A percentile compares a stretch with the other conserved stretches of the same genome.
Conservation (phyloP, 257 asterid genomes). For the Rauvolfia tetraphylla region DNA sequence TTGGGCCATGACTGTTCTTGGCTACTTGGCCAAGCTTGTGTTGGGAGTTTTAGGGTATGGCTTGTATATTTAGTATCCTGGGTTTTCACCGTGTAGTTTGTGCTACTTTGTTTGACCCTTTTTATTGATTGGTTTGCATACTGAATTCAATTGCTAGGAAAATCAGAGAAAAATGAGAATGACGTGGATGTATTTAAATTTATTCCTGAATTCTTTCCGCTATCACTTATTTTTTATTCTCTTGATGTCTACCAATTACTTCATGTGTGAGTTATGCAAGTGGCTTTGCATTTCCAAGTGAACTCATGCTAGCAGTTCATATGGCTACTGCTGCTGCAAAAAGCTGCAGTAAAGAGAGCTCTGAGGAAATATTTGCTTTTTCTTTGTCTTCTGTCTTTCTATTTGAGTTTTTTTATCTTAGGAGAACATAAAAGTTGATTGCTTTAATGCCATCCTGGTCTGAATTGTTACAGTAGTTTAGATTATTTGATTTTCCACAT, state of each 20-base stretch:
- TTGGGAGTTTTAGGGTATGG: slow-evolving; percentile 87
- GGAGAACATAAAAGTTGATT: not conserved
- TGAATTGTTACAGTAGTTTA: not conserved
- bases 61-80: slow-evolving; percentile 20
- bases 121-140: not conserved
- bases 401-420: not conserved
- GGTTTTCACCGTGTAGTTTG: not conserved
- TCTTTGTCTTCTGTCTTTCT: not conserved
- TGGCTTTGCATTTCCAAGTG: not conserved
- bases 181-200: not conserved
- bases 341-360: not conserved
- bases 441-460: not conserved
- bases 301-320: not conserved
- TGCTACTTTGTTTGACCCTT: not conserved
- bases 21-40: slow-evolving; percentile 86
- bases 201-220: not conserved
- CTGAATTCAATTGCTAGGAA: not conserved
- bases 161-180: not conserved
- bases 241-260: not conserved
- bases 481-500: not conserved
- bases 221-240: not conserved
- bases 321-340: not conserved
- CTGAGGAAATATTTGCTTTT: not conserved
- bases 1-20: slow-evolving; percentile 97
- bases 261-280: not conserved